These are phyloP conservation scores for Ceratobasidium sp. DNA, from an alignment of 1,284 basidiomycete species.

Conservation along the genomic window DNA sequence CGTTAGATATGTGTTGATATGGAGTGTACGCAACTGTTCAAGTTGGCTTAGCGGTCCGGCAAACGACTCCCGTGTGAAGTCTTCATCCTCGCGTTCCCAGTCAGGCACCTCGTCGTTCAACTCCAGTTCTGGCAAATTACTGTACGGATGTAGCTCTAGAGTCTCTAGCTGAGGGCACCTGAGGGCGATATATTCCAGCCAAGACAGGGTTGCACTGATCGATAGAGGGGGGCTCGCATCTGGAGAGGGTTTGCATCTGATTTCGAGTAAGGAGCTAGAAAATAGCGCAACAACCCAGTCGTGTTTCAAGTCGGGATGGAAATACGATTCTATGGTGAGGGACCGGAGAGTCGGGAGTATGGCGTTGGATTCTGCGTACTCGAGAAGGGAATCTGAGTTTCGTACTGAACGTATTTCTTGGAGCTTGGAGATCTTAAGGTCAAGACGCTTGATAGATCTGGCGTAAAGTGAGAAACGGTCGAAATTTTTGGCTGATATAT, in stretches of 20 bases:
- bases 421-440: no score
- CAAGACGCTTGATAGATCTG: no score
- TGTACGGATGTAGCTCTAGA: conserved; percentile 2
- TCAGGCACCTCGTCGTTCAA: neutral
- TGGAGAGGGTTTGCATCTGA: neutral
- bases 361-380: no score
- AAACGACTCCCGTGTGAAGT: neutral
- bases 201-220: neutral
- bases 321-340: no score
- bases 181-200: neutral
- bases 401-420: no score
- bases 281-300: neutral
- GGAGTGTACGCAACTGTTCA: neutral
- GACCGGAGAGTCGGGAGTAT: no score
- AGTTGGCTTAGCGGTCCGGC: neutral
- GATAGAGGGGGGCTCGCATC: neutral
- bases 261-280: neutral
- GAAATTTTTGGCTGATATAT: no score
- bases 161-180: neutral
- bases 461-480: no score
- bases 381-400: no score
- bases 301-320: neutral
- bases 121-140: neutral
- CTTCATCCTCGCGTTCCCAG: neutral
- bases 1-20: neutral